Percentiles rank a stretch among this genome's conserved stretches.
These are phyloP conservation scores for Microglena sp. DNA, from an alignment of 139 green algal species.

Conservation along the genomic window DNA sequence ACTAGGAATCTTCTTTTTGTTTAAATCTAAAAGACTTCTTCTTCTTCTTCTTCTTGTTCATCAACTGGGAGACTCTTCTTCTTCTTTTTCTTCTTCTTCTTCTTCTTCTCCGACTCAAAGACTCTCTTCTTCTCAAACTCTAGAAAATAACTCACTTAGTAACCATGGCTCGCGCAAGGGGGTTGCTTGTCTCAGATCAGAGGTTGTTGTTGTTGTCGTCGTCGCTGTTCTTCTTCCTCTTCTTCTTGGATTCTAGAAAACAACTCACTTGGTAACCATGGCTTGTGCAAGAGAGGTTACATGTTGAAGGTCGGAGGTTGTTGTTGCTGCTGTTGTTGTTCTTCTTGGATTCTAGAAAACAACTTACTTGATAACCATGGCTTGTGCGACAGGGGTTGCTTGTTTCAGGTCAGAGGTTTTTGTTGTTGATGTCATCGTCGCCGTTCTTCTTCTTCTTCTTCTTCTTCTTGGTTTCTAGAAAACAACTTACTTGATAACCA, in stretches of 20 bases:
- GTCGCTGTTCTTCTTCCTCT: no score
- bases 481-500: slow-evolving; percentile 71
- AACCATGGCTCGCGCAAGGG: slow-evolving; percentile 78
- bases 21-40: slow-evolving; percentile 58
- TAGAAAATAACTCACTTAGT: slow-evolving; percentile 48
- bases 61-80: no score
- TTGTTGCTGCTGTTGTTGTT: background rate
- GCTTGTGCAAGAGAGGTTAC: slow-evolving; percentile 55
- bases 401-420: slow-evolving; percentile 63
- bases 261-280: slow-evolving; percentile 73
- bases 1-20: slow-evolving; percentile 47
- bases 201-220: slow-evolving; percentile 54
- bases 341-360: background rate
- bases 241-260: no score
- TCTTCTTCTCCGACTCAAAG: no score
- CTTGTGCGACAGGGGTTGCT: slow-evolving; percentile 59
- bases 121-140: background rate
- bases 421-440: no score
- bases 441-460: background rate
- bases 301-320: no score
- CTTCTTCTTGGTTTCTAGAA: background rate
- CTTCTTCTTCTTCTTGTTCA: no score
- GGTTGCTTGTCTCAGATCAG: slow-evolving; percentile 66
- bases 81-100: no score
- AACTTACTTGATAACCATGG: slow-evolving; percentile 73